phyloP scores from a whole-genome alignment of 1,284 basidiomycete genomes.

The Pholiota adiposa region DNA sequence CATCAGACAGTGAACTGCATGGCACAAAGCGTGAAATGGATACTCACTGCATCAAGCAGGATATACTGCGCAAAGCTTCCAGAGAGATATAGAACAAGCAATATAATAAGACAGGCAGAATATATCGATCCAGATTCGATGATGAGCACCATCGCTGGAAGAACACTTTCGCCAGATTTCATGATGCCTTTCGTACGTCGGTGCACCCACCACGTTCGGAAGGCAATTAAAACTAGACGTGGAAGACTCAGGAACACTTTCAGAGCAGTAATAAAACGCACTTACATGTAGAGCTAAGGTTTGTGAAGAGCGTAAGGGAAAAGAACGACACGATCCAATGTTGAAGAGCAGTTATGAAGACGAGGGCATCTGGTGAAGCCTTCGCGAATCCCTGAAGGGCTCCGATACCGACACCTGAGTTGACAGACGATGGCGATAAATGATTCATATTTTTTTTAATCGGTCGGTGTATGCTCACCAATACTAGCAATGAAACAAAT shows the following conservation, averaged over 20 bases:
- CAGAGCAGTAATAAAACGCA: background rate
- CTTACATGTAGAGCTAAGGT: constrained; percentile 14
- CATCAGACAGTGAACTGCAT: background rate
- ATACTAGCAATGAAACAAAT: constrained; percentile 12
- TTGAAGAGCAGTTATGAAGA: constrained; percentile 10
- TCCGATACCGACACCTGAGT: constrained; percentile 12
- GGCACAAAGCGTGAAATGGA: background rate
- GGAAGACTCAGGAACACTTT: background rate
- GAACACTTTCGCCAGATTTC: background rate
- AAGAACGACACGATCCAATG: constrained; percentile 17
- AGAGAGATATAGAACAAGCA: constrained; percentile 10
- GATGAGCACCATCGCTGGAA: constrained; percentile 14
- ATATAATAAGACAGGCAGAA: constrained; percentile 10
- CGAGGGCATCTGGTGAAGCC: constrained; percentile 5
- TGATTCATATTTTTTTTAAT: background rate
- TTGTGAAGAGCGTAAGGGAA: constrained; percentile 14
- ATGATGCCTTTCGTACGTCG: constrained; percentile 2
- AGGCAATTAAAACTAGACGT: constrained; percentile 5
- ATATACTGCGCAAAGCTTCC: constrained; percentile 13
- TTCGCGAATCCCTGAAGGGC: constrained; percentile 11
- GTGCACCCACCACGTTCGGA: constrained; percentile 13
- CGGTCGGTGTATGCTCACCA: background rate
- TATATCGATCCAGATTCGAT: constrained; percentile 14
- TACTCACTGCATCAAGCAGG: constrained; percentile 12
- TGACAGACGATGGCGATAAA: background rate